Evolutionary conservation across 2,329 filamentous ascomycete genomes (phyloP).

Genomic region (Aspergillus sp.): DNA sequence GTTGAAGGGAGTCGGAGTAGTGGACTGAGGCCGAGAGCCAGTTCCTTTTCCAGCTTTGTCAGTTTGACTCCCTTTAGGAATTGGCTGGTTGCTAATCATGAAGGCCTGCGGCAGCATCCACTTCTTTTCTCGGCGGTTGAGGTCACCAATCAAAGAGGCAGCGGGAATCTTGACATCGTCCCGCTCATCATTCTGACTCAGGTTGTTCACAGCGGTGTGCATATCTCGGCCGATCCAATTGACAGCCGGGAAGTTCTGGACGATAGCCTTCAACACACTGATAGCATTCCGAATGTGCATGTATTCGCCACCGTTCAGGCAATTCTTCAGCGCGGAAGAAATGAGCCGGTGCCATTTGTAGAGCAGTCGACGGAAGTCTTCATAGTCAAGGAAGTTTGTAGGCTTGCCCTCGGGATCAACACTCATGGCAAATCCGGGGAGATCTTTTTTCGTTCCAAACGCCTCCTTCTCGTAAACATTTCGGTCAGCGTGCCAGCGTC

Average conservation of each 20-base stretch:
- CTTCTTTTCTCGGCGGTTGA: slow-evolving; percentile 49
- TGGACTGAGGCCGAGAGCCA: slow-evolving; percentile 28
- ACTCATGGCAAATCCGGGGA: slow-evolving; percentile 76
- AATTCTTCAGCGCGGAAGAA: slow-evolving; percentile 75
- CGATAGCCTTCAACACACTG: slow-evolving; percentile 77
- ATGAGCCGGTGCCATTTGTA: slow-evolving; percentile 90
- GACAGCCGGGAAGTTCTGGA: slow-evolving; percentile 81
- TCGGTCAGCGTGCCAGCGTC: slow-evolving; percentile 79
- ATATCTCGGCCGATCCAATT: slow-evolving; percentile 74
- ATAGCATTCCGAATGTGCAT: slow-evolving; percentile 98
- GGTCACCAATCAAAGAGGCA: slow-evolving; percentile 49
- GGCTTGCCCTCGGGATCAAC: slow-evolving; percentile 71
- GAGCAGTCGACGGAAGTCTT: slow-evolving; percentile 79
- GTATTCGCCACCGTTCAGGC: slow-evolving; percentile 81
- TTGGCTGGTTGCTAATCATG: slow-evolving; percentile 33
- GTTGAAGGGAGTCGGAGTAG: slow-evolving; percentile 40
- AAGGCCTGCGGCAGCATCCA: slow-evolving; percentile 52
- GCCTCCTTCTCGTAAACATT: slow-evolving; percentile 79
- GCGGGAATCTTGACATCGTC: slow-evolving; percentile 52
- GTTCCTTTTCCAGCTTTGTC: slow-evolving; percentile 29
- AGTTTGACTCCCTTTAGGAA: slow-evolving; percentile 15
- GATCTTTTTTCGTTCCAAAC: slow-evolving; percentile 62
- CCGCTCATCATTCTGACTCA: slow-evolving; percentile 46
- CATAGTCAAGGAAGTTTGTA: slow-evolving; percentile 72
- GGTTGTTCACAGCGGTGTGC: slow-evolving; percentile 41